Percentiles rank a stretch among this genome's conserved stretches.
These are phyloP conservation scores for Avena sativa DNA, from an alignment of 176 grass and related monocot genomes.

Conservation along the genomic window DNA sequence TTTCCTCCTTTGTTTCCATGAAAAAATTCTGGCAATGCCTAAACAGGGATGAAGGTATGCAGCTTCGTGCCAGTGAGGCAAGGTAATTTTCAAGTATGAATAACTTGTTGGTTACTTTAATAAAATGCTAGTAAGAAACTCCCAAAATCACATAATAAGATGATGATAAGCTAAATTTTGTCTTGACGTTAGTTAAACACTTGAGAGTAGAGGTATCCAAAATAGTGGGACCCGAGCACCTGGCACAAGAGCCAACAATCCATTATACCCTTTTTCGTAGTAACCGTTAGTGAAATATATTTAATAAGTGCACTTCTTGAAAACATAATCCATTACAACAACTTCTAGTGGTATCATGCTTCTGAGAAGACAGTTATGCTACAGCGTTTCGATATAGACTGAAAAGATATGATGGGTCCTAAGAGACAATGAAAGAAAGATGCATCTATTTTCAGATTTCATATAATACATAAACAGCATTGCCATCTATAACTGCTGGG, in stretches of 20 bases:
- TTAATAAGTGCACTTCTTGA: neutral
- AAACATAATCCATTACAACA: neutral
- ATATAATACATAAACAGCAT: neutral
- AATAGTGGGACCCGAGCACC: neutral
- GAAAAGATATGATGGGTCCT: neutral
- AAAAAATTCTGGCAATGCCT: neutral
- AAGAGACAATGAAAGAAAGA: neutral
- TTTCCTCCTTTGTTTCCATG: too few relatives aligned
- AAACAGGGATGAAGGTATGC: neutral
- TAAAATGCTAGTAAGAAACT: neutral
- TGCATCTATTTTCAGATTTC: neutral
- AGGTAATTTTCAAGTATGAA: neutral
- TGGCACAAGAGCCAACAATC: neutral
- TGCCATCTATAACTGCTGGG: neutral
- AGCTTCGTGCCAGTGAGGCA: neutral
- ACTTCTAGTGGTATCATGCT: neutral
- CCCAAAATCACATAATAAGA: neutral
- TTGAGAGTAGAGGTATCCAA: neutral
- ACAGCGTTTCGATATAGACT: neutral
- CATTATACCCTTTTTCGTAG: neutral
- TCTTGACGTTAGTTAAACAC: neutral
- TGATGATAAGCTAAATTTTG: neutral
- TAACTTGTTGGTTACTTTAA: constrained; percentile 12
- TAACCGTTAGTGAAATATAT: neutral
- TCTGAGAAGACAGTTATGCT: neutral